Evolutionary conservation across 2,329 filamentous ascomycete species (phyloP).

Genomic region (Chaetomium strumarium): DNA sequence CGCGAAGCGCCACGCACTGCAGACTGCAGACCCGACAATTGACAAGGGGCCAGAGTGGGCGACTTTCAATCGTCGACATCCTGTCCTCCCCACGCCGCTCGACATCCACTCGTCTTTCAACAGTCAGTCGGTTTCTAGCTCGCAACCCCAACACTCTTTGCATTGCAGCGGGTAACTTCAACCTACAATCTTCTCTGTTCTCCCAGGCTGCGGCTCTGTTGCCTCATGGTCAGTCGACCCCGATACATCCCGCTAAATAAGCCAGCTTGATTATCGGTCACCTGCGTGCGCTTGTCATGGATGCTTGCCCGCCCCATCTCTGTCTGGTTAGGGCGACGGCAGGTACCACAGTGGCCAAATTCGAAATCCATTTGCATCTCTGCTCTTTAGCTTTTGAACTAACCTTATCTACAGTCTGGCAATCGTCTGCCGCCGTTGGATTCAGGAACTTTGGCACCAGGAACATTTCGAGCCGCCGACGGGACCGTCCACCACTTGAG

Average conservation of each 20-base stretch:
- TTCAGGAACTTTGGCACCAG: constrained; percentile 8
- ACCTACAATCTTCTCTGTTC: neutral
- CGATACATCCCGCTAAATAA: neutral
- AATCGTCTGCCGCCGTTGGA: constrained; percentile 19
- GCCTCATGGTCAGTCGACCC: constrained; percentile 30
- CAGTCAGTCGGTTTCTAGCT: neutral
- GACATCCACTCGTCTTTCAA: neutral
- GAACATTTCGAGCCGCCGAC: constrained; percentile 20
- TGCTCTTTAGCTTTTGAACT: neutral
- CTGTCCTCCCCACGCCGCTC: neutral
- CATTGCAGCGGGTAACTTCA: neutral
- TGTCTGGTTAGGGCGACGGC: neutral
- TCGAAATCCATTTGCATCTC: neutral
- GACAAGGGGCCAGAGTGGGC: neutral
- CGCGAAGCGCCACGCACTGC: neutral
- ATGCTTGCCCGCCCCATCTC: neutral
- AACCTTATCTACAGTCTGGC: constrained; percentile 26
- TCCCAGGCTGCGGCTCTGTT: constrained; percentile 22
- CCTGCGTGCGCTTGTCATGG: neutral
- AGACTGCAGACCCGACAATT: neutral
- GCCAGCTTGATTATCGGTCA: neutral
- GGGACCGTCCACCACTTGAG: constrained; percentile 26
- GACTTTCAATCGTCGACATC: neutral
- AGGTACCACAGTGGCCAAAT: neutral
- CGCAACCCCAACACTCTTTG: neutral